A percentile compares a stretch with the other conserved stretches of the same genome.
These are phyloP conservation scores for Cucurbita ficifolia DNA, from an alignment of 306 rosid species.

Conservation along the genomic window DNA sequence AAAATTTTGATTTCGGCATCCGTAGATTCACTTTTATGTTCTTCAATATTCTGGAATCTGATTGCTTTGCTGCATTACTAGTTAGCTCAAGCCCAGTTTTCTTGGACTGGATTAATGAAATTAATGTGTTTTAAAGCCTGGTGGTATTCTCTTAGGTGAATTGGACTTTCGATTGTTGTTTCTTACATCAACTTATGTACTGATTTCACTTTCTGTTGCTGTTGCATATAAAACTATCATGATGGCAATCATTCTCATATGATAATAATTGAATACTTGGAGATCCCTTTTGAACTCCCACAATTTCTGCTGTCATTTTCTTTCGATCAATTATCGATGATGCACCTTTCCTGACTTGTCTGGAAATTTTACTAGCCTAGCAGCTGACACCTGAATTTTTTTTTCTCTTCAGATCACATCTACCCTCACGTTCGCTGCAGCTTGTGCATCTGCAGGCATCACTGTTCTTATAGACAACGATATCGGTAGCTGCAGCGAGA, in stretches of 20 bases:
- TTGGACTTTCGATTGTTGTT: not conserved
- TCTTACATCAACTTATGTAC: not conserved
- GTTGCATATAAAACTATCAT: not conserved
- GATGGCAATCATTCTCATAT: not conserved
- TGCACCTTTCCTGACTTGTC: not conserved
- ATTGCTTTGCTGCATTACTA: not conserved
- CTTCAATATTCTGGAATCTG: not conserved
- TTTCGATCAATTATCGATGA: not conserved
- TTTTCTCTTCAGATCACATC: slow-evolving; percentile 55
- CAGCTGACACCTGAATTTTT: not conserved
- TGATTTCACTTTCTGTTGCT: not conserved
- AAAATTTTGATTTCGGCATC: not conserved
- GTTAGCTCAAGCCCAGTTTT: not conserved
- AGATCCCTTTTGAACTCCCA: not conserved
- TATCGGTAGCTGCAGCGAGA: slow-evolving; percentile 38
- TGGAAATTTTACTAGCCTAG: not conserved
- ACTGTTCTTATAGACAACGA: slow-evolving; percentile 84
- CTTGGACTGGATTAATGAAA: not conserved
- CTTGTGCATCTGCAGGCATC: slow-evolving; percentile 95
- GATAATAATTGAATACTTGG: not conserved
- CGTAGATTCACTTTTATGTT: not conserved
- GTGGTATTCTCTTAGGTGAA: not conserved
- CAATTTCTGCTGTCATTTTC: not conserved
- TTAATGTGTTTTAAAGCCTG: not conserved
- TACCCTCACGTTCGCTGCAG: slow-evolving; percentile 81